These are phyloP conservation scores for Penicillium macrosclerotiorum DNA, from an alignment of 495 filamentous ascomycete genomes.

Conservation along the genomic window DNA sequence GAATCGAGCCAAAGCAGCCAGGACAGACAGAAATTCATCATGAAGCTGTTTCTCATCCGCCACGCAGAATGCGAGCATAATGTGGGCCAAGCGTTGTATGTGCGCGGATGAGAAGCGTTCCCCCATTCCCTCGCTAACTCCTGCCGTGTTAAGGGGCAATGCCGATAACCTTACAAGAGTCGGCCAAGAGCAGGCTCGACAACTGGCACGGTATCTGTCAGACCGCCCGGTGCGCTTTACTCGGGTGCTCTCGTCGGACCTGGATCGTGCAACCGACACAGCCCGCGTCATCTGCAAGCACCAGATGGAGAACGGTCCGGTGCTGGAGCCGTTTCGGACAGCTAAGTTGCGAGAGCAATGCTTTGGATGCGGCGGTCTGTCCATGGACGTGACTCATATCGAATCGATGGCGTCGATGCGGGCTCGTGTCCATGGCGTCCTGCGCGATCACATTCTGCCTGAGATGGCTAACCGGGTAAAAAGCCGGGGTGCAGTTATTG, in stretches of 20 bases:
- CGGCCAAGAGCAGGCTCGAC: constrained; percentile 68
- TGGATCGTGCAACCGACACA: constrained; percentile 68
- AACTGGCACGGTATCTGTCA: constrained; percentile 44
- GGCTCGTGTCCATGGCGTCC: constrained; percentile 56
- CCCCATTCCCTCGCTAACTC: background rate
- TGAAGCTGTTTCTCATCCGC: constrained; percentile 74
- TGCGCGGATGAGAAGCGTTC: constrained; percentile 2
- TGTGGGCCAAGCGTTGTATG: constrained; percentile 71
- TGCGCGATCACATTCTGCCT: constrained; percentile 58
- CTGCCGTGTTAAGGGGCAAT: constrained; percentile 65
- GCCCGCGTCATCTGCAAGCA: constrained; percentile 60
- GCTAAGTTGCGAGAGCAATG: constrained; percentile 20
- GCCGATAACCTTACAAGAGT: constrained; percentile 68
- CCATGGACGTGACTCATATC: background rate
- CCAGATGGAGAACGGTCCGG: constrained; percentile 27
- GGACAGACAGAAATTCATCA: constrained; percentile 29
- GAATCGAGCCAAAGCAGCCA: too few species aligned
- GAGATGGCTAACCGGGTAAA: constrained; percentile 37
- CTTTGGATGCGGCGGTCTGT: constrained; percentile 8
- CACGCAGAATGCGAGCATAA: constrained; percentile 89
- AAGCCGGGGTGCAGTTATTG: constrained; percentile 37
- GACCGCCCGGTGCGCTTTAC: constrained; percentile 44
- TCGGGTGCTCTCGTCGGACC: constrained; percentile 72
- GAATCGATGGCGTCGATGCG: constrained; percentile 59
- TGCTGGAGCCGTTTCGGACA: constrained; percentile 10